Conservation (phyloP, 352 stramenopile species). For the Pythium brachiatum region DNA sequence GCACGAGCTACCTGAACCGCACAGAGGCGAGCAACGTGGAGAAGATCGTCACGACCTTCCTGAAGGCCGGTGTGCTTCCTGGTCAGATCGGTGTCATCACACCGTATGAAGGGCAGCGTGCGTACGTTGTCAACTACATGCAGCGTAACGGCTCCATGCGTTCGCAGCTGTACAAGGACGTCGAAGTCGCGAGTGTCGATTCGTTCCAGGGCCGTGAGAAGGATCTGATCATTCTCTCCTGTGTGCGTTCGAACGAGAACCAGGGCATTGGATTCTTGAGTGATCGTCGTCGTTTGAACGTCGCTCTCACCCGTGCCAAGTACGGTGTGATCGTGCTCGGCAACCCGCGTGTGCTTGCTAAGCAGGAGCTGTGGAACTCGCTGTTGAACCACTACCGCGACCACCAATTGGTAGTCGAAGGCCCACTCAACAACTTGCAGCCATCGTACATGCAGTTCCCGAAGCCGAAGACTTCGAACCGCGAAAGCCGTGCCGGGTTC, state of each 20-base stretch:
- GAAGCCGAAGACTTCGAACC: constrained; percentile 42
- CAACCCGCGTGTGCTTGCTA: constrained; percentile 96
- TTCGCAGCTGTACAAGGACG: constrained; percentile 95
- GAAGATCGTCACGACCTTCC: constrained; percentile 97
- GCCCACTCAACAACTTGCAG: constrained; percentile 96
- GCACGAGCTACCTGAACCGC: constrained; percentile 98
- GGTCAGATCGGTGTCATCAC: constrained; percentile 96
- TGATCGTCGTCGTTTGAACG: constrained; percentile 98
- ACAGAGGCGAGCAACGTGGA: constrained; percentile 98
- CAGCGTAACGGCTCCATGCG: constrained; percentile 93
- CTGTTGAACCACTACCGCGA: constrained; percentile 98
- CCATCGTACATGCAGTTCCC: constrained; percentile 97
- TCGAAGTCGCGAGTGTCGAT: constrained; percentile 99
- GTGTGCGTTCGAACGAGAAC: constrained; percentile 98
- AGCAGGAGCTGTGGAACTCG: constrained; percentile 96
- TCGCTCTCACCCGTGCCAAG: constrained; percentile 97
- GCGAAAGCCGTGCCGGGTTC: constrained; percentile 32
- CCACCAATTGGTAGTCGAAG: constrained; percentile 94
- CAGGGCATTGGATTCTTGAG: constrained; percentile 99
- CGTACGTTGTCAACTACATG: constrained; percentile 99
- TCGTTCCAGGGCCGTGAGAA: constrained; percentile 99
- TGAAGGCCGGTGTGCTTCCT: constrained; percentile 91
- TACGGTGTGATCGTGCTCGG: constrained; percentile 98
- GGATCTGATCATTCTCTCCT: constrained; percentile 98
- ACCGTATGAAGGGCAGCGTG: constrained; percentile 98